Conservation (phyloP, 768 basidiomycete genomes). For the Pleurotus tuoliensis region DNA sequence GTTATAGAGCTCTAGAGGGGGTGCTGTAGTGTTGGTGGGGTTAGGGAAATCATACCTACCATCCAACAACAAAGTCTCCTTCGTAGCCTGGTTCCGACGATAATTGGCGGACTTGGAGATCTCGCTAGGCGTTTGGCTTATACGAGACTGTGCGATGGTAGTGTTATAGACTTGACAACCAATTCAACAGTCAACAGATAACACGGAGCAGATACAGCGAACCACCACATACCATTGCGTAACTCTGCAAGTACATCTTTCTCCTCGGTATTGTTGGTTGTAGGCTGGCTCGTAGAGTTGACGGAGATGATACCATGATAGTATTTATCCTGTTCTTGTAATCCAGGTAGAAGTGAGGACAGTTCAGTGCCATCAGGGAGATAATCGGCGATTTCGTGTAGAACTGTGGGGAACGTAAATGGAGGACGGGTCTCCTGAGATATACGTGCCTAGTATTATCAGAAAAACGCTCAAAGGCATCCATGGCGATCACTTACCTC, state of each 20-base stretch:
- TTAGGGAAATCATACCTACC: neutral
- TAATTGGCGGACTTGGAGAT: neutral
- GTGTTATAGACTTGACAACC: too few species aligned
- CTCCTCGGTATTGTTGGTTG: neutral
- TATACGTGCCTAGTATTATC: neutral
- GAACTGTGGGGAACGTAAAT: neutral
- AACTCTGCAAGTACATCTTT: neutral
- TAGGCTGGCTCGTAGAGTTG: neutral
- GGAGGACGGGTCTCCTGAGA: neutral
- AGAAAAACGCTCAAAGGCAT: neutral
- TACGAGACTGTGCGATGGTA: too few species aligned
- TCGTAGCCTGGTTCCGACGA: neutral
- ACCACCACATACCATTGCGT: neutral
- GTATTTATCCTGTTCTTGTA: neutral
- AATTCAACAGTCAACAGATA: too few species aligned
- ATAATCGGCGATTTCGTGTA: neutral
- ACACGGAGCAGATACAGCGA: neutral
- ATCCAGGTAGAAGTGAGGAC: neutral
- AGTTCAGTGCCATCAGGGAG: neutral
- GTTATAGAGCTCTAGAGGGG: conserved; percentile 22
- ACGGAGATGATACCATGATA: neutral
- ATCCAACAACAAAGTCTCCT: neutral
- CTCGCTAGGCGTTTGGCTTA: too few species aligned
- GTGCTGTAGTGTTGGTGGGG: conserved; percentile 7
- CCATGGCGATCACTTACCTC: neutral